Evolutionary conservation across 208 protist species (phyloP), one percentile per base, ranked within the genome.

Genomic region (Acanthamoeba triangularis): DNA sequence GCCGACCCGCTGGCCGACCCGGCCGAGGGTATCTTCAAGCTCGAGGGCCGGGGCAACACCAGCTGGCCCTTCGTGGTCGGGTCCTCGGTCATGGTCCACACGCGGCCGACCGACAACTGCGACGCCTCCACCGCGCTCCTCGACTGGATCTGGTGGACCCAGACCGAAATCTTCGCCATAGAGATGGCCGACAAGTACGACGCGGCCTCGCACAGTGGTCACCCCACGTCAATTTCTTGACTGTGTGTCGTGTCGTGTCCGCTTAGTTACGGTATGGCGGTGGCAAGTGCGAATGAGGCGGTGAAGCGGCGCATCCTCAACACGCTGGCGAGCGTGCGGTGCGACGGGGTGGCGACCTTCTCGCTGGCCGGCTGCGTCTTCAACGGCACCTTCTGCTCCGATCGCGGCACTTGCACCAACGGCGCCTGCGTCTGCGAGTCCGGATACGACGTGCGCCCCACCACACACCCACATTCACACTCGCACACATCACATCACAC

Each of bases 351-450:
- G 56, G 33, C 85, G 6, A 72, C 61, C 16, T 74, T 65, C 61
- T 92, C 85, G 52, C 85, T 92, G 54, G 33, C 52, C 35, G 56
- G 52, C 0, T 92, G 85, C 61, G 85, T 92, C 33, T 33, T 52
- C 20, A 72, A 92, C 61, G 85, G 85, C 85, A 74, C 61, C 30
- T 92, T 92, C 59, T 92, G 85, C 30, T 92, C 85, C 28, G 85
- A 92, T 37, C 28, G 61, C 0, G 85, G 85, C 11, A 92, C 85
- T 18, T 92, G 85, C 61, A 52, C 61, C 59, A 52, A 92, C 33
- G 85, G 85, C 33, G 61, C 14, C 2, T 92, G 85, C 85, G 30
- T 11, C 6, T 92, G 85, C 85, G 35, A 92, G 54, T 0, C 44
- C 13, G 85, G 61, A 23, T 84, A 56, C 76, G 44, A 5, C 8